Percentiles rank a stretch among this genome's conserved stretches.
phyloP scores from a whole-genome alignment of 371 early-diverging fungal species.

The Blakeslea trispora region DNA sequence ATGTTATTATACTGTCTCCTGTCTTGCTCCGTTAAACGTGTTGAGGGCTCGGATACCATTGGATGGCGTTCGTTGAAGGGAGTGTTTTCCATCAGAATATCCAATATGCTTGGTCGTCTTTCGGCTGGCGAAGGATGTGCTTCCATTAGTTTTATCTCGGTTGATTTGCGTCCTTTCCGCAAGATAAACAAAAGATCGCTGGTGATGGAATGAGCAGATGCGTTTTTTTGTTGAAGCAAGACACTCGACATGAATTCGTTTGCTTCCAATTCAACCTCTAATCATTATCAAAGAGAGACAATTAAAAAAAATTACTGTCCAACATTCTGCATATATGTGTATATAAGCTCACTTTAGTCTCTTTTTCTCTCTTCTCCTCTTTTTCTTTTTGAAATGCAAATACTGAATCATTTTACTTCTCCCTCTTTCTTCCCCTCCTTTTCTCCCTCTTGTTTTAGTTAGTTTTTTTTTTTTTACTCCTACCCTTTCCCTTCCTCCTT shows the following conservation, averaged over 20 bases:
- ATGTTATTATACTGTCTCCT: conserved; percentile 9
- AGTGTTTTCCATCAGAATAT: conserved; percentile 45
- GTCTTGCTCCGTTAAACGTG: conserved; percentile 25
- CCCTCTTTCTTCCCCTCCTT: conserved; percentile 6
- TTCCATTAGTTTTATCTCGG: conserved; percentile 4
- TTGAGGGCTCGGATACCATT: conserved; percentile 3
- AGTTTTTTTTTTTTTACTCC: too few relatives aligned
- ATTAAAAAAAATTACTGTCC: too few relatives aligned
- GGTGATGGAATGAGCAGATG: conserved; percentile 29
- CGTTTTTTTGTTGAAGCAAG: conserved; percentile 25
- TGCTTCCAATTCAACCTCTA: conserved; percentile 40
- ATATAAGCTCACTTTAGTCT: conserved; percentile 1
- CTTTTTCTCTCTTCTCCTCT: too few relatives aligned
- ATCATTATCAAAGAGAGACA: background rate
- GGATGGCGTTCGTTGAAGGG: conserved; percentile 21
- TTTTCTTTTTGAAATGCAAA: too few relatives aligned
- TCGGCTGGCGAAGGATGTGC: conserved; percentile 11
- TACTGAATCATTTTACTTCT: background rate
- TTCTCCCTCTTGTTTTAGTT: background rate
- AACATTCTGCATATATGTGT: background rate
- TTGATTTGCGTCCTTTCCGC: conserved; percentile 18
- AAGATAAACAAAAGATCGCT: conserved; percentile 46
- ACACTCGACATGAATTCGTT: conserved; percentile 42
- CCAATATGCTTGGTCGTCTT: conserved; percentile 48
- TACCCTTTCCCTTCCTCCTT: too few relatives aligned